Base-by-base conservation (phyloP, 75 land plant species). In the Pinus albicaulis region DNA sequence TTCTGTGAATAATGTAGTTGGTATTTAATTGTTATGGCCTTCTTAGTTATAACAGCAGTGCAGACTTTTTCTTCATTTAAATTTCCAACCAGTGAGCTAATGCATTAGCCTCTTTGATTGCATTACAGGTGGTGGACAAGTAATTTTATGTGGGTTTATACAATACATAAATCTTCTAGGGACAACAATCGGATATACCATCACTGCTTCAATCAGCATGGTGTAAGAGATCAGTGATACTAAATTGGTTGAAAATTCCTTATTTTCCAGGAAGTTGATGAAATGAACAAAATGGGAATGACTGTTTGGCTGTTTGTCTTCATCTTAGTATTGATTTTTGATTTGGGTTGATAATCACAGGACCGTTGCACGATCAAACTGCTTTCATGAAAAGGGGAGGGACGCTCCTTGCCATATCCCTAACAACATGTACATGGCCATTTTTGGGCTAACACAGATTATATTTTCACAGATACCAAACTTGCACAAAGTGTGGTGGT, bases 151-250 rank as follows among this genome's bases (percentile, higher is more conserved):
- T 81, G 88, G 80, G 12, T 5, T 90, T 1, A 81, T 92, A 64
- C 94, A 92, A 41, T 92, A 92, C 64, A 57, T n/a, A 15, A 90
- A 90, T 79, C 81, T 90, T 14, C 16, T 88, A 3, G 94, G 94
- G 12, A 64, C 80, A 12, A 71, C 87, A 6, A 83, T 92, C 34
- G 94, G 94, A 59, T 92, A 92, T 79, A 90, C 93, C 28, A 92
- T 92, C 57, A 90, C 94, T 31, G 82, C 88, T 5, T 88, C 94
- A 6, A 90, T 88, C 44, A 92, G 94, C 72, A 90, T 92, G 92
- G 93, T 81, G 94, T 92, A 83, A 85, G 90, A 20, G 10, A 59
- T 59, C 23, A 61, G 12, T 61, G 24, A 61, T 59, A 59, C 61
- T 23, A 20, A 59, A 20, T 59, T 59, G 61, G 53, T 48, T 48